Evolutionary conservation across 2,329 filamentous ascomycete genomes (phyloP).

Genomic region (Claviceps citrina): DNA sequence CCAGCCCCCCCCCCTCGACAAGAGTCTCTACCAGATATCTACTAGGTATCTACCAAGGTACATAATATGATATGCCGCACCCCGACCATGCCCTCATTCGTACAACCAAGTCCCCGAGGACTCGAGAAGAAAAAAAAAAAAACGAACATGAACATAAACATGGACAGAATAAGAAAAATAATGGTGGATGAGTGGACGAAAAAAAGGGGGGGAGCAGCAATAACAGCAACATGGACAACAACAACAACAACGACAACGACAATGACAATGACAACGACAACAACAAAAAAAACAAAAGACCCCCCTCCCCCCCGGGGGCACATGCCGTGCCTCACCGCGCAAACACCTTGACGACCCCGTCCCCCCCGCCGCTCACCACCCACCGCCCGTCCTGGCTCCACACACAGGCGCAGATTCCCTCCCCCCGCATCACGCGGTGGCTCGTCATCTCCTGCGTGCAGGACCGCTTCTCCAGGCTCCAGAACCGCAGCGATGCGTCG

Average conservation of each 20-base stretch:
- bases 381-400: constrained; percentile 93
- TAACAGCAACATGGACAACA: too few species aligned
- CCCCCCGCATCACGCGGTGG: constrained; percentile 86
- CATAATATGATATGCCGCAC: background rate
- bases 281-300: background rate
- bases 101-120: too few species aligned
- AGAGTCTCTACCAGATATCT: too few species aligned
- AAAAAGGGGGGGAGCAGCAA: too few species aligned
- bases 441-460: constrained; percentile 92
- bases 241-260: too few species aligned
- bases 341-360: constrained; percentile 92
- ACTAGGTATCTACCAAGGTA: too few species aligned
- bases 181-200: background rate
- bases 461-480: constrained; percentile 86
- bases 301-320: background rate
- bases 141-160: too few species aligned
- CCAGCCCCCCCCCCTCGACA: too few species aligned
- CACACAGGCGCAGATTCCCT: constrained; percentile 84
- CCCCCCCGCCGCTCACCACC: constrained; percentile 86
- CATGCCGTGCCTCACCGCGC: constrained; percentile 27
- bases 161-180: too few species aligned
- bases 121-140: background rate
- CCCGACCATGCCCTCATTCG: too few species aligned
- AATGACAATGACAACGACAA: background rate
- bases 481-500: constrained; percentile 89